phyloP scores from a whole-genome alignment of 1,284 basidiomycete species.

The Heterobasidion parviporum region DNA sequence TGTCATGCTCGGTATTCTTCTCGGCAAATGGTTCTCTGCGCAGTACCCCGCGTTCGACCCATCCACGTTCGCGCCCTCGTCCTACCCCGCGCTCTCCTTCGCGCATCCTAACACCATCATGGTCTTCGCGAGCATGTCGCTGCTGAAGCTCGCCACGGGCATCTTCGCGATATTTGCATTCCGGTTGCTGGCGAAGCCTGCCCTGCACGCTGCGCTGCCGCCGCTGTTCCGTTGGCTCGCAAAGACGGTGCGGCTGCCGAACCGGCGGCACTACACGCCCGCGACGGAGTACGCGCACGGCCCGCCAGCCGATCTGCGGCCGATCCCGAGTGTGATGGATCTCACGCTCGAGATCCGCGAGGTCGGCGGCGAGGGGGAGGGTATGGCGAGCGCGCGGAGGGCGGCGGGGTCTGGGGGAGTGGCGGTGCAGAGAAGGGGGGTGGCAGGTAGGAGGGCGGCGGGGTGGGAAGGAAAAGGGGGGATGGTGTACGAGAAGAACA shows the following conservation, averaged over 20 bases:
- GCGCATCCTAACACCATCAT: constrained; percentile 31
- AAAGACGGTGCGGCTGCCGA: constrained; percentile 54
- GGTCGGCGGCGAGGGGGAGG: constrained; percentile 25
- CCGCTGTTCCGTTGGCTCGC: constrained; percentile 74
- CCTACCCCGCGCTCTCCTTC: constrained; percentile 37
- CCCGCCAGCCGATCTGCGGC: constrained; percentile 54
- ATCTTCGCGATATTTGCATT: constrained; percentile 73
- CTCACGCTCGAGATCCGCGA: constrained; percentile 58
- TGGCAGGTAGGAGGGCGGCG: background rate
- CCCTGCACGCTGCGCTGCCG: constrained; percentile 68
- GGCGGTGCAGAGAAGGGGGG: constrained; percentile 6
- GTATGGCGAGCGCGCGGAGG: constrained; percentile 14
- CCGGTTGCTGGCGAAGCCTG: constrained; percentile 77
- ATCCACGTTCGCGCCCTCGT: constrained; percentile 28
- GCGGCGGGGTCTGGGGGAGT: constrained; percentile 4
- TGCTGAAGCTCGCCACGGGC: constrained; percentile 52
- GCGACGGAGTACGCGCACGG: constrained; percentile 78
- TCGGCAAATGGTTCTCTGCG: constrained; percentile 57
- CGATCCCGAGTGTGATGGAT: constrained; percentile 84
- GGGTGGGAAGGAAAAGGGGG: background rate
- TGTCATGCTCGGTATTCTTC: constrained; percentile 71
- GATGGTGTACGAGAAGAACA: constrained; percentile 7
- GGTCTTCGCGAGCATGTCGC: constrained; percentile 52
- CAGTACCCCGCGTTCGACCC: constrained; percentile 27
- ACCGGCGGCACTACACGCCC: constrained; percentile 78